phyloP scores from a whole-genome alignment of 768 basidiomycete species.

The Tulasnella sp. region DNA sequence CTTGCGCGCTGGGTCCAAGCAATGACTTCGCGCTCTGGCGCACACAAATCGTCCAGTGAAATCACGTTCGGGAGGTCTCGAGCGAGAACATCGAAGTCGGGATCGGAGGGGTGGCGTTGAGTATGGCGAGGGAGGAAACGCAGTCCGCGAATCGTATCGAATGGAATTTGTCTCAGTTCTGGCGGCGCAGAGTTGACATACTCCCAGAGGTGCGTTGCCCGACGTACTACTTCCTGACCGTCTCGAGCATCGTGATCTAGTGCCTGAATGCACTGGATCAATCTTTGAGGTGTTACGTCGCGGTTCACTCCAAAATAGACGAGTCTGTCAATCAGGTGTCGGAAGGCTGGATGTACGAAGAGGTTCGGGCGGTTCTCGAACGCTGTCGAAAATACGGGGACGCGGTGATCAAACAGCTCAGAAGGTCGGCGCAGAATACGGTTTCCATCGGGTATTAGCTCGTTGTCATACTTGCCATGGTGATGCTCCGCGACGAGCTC shows the following conservation, averaged over 20 bases:
- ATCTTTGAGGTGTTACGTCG: too few relatives aligned
- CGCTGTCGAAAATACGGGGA: not conserved
- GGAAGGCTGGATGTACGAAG: not conserved
- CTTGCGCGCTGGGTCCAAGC: constrained; percentile 10
- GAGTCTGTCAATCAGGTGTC: not conserved
- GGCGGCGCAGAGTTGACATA: too few relatives aligned
- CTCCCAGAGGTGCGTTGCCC: too few relatives aligned
- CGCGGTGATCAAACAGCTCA: not conserved
- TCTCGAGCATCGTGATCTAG: too few relatives aligned
- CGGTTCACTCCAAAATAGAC: too few relatives aligned
- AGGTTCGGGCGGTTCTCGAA: not conserved
- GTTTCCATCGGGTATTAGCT: not conserved
- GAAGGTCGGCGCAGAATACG: not conserved
- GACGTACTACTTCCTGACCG: too few relatives aligned
- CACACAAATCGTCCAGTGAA: not conserved
- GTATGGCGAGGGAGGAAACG: not conserved
- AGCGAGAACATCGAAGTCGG: not conserved
- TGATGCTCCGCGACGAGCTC: not conserved
- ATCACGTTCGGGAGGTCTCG: not conserved
- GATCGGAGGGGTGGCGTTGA: not conserved
- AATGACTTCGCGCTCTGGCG: not conserved
- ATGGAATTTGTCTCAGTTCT: too few relatives aligned
- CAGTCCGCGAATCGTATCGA: not conserved
- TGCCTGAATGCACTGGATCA: too few relatives aligned
- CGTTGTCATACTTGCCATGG: not conserved